Evolutionary conservation across 1,284 basidiomycete species (phyloP), one percentile per base, ranked within the genome.

Genomic region (Termitomyces sp.): DNA sequence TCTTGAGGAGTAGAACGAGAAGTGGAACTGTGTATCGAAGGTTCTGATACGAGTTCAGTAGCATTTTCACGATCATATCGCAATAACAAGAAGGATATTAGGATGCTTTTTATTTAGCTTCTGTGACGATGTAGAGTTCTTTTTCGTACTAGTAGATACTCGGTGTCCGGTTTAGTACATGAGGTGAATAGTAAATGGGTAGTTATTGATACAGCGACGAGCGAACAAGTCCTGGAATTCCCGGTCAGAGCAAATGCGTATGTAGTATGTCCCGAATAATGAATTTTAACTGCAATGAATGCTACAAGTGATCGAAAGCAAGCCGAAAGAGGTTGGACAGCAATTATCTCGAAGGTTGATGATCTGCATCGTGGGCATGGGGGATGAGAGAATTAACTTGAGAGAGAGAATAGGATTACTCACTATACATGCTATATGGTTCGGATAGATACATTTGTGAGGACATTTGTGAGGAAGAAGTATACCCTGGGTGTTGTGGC

Each of bases 371-470:
- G 19, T 34, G 28, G 43, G 10, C 26, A 6, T 39, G 14, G 31
- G 14, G 21, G 10, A 33, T 9, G 9, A 19, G 24, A 24, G 16
- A 26, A 19, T 14, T 18, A 24, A 47, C 19, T 18, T 34, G 33
- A 46, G 1, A 26, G 16, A 16, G 3, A 28, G 18, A 35, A 34
- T 24, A 18, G 16, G 34, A 5, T 35, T 34, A 54, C 46, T 48
- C 9, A 72, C 72, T 69, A 62, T 74, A 75, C 39, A 69, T 40
- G 54, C 61, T 68, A 63, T 74, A 74, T 49, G 68, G 65, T 52
- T 71, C 70, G 21, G 67, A 53, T 16, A 70, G 53, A 58, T 73
- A 74, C 51, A 70, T 62, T 19, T 69, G 66, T 31, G 68, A 59
- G 16, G 64, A 74, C 51, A 70, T 62, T 19, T 69, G 66, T 31